Evolutionary conservation across 225 moss, liverwort and hornwort species (phyloP).

Genomic region (Sphagnum contortum): DNA sequence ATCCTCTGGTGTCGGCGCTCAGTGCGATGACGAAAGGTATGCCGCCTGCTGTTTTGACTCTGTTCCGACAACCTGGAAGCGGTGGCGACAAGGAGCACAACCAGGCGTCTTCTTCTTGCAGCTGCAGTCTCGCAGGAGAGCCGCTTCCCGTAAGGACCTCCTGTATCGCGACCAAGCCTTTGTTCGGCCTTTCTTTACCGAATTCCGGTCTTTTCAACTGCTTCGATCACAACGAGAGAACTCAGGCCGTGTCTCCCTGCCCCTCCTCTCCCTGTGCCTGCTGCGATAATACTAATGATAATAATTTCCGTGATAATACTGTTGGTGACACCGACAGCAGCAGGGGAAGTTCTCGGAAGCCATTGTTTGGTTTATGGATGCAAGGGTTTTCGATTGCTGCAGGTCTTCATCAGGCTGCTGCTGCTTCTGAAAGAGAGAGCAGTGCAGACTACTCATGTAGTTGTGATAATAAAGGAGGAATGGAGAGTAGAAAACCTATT

Average conservation of each 20-base stretch:
- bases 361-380: constrained; percentile 16
- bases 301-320: too few relatives aligned
- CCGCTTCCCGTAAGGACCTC: background rate
- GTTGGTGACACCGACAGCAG: too few relatives aligned
- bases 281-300: too few relatives aligned
- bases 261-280: too few relatives aligned
- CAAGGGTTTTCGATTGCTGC: constrained; percentile 20
- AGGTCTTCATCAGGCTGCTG: constrained; percentile 9
- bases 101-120: constrained; percentile 11
- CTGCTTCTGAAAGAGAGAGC: constrained; percentile 9
- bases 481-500: constrained; percentile 10
- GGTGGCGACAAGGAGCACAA: constrained; percentile 14
- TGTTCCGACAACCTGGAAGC: constrained; percentile 11
- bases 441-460: constrained; percentile 1
- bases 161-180: background rate
- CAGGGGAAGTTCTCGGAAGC: background rate
- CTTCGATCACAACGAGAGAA: constrained; percentile 9
- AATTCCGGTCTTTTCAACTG: constrained; percentile 15
- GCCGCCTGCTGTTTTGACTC: constrained; percentile 18
- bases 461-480: constrained; percentile 6
- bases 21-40: constrained; percentile 24
- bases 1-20: constrained; percentile 32
- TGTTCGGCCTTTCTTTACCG: constrained; percentile 19
- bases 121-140: constrained; percentile 16
- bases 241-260: constrained; percentile 4